phyloP scores from a whole-genome alignment of 352 stramenopile species.

The Phytophthora ramorum region DNA sequence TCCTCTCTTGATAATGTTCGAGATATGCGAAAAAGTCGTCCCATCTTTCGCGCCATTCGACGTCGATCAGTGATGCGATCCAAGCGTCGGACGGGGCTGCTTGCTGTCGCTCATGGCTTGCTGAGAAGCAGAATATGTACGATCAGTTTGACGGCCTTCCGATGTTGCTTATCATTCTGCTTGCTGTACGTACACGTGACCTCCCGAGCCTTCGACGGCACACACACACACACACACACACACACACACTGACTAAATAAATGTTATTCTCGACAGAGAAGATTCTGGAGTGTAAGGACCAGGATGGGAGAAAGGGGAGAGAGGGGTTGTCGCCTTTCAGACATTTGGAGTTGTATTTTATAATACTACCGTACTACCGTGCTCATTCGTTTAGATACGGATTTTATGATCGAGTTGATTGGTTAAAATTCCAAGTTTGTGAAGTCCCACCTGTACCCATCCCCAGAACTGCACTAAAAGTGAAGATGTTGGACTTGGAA shows the following conservation, averaged over 20 bases:
- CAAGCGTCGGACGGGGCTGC: background rate
- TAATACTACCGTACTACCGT: too few relatives aligned
- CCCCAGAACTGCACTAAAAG: too few relatives aligned
- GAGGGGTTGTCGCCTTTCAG: conserved; percentile 4
- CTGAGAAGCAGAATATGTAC: background rate
- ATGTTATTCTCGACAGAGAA: background rate
- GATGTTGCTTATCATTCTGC: background rate
- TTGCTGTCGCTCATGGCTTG: conserved; percentile 5
- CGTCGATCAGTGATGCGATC: background rate
- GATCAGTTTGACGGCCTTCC: background rate
- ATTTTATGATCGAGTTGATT: too few relatives aligned
- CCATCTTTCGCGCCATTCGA: conserved; percentile 4
- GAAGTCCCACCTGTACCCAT: background rate
- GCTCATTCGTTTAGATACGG: too few relatives aligned
- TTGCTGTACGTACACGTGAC: too few relatives aligned
- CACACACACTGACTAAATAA: too few relatives aligned
- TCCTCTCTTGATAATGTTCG: background rate
- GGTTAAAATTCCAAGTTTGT: too few relatives aligned
- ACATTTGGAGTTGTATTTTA: background rate
- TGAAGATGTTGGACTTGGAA: conserved; percentile 6
- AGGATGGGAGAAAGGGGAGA: conserved; percentile 3
- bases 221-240: too few relatives aligned
- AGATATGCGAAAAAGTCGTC: background rate
- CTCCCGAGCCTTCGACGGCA: too few relatives aligned
- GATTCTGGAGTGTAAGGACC: background rate